Conservation (phyloP, 2,329 filamentous ascomycete genomes). For the Pyrenochaeta sp. region DNA sequence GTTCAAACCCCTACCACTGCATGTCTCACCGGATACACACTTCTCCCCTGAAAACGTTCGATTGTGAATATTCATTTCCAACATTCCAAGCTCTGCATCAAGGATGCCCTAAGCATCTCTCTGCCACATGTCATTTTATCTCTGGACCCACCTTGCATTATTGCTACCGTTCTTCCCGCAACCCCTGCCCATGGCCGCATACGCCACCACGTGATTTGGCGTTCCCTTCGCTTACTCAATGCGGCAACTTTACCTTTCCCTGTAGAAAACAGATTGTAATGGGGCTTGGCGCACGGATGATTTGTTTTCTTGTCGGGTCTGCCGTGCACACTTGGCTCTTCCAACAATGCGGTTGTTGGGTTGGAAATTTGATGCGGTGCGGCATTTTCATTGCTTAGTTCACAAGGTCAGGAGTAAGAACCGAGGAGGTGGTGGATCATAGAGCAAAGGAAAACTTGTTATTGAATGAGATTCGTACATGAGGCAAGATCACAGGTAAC, state of each 20-base stretch:
- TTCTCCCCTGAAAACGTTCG: no score
- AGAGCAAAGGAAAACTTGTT: no score
- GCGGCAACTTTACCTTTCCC: conserved; percentile 1
- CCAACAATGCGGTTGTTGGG: not conserved
- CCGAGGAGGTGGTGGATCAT: not conserved
- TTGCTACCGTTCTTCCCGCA: conserved; percentile 1
- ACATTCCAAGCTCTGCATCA: no score
- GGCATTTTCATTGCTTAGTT: not conserved
- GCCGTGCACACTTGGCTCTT: not conserved
- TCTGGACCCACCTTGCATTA: not conserved
- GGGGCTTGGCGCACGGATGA: conserved; percentile 22
- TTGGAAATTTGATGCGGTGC: not conserved
- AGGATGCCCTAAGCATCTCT: not conserved
- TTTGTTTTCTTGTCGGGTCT: conserved; percentile 1
- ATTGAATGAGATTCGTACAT: no score
- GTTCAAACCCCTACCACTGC: no score
- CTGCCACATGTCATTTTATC: not conserved
- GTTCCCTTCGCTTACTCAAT: conserved; percentile 5
- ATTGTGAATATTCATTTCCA: no score
- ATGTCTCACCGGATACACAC: no score
- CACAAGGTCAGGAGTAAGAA: not conserved
- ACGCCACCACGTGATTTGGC: conserved; percentile 12
- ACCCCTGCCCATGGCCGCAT: conserved; percentile 5
- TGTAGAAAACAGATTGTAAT: conserved; percentile 17
- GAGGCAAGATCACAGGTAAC: no score